phyloP scores from a whole-genome alignment of 2,329 filamentous ascomycete genomes.

The Colletotrichum sp. region DNA sequence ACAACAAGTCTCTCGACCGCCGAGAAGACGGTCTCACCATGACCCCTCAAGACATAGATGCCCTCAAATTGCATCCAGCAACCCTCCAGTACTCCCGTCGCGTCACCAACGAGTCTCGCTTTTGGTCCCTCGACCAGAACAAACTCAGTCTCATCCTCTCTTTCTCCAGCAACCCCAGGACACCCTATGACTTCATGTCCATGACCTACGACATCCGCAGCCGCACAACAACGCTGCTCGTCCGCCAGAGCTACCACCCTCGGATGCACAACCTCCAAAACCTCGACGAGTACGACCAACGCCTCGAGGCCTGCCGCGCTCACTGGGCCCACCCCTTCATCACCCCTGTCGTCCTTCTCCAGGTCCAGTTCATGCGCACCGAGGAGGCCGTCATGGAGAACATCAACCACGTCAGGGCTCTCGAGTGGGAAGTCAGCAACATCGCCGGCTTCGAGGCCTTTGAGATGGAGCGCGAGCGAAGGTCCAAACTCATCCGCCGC shows the following conservation, averaged over 20 bases:
- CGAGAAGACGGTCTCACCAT: slow-evolving; percentile 39
- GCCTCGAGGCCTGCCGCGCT: slow-evolving; percentile 46
- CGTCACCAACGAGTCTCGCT: slow-evolving; percentile 42
- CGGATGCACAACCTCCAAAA: slow-evolving; percentile 45
- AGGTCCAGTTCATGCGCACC: slow-evolving; percentile 49
- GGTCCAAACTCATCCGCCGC: slow-evolving; percentile 24
- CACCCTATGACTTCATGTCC: slow-evolving; percentile 51
- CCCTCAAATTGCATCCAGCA: slow-evolving; percentile 41
- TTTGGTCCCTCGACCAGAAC: slow-evolving; percentile 42
- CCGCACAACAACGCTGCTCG: slow-evolving; percentile 42
- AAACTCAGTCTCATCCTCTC: slow-evolving; percentile 47
- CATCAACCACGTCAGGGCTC: slow-evolving; percentile 43
- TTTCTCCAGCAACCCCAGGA: slow-evolving; percentile 48
- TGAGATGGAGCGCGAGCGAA: slow-evolving; percentile 26
- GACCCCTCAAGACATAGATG: slow-evolving; percentile 36
- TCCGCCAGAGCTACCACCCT: slow-evolving; percentile 48
- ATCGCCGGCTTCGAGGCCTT: slow-evolving; percentile 43
- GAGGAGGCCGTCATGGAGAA: slow-evolving; percentile 49
- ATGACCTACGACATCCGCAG: slow-evolving; percentile 47
- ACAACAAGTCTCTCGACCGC: slow-evolving; percentile 33
- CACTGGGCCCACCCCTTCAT: slow-evolving; percentile 53
- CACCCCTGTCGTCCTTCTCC: slow-evolving; percentile 48
- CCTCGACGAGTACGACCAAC: slow-evolving; percentile 49
- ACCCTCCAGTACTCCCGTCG: slow-evolving; percentile 43
- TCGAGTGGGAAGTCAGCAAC: slow-evolving; percentile 47